Evolutionary conservation across 2,329 filamentous ascomycete genomes (phyloP), one percentile per base, ranked within the genome.

Genomic region (Botrytis cinerea): DNA sequence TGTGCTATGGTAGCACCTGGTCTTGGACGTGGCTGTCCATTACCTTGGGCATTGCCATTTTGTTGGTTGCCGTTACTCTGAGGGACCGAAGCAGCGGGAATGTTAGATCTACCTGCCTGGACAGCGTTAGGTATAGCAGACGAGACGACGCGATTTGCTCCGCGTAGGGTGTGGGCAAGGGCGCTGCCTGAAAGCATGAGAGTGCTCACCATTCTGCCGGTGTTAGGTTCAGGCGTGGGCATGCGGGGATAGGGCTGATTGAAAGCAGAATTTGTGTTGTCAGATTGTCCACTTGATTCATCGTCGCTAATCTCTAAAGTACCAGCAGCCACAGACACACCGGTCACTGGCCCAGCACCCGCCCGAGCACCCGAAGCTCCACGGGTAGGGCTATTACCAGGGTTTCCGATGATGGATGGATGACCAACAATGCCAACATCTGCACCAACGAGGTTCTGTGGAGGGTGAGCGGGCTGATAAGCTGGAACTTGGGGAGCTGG

Each of bases 81-180:
- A 54, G 7, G 25, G 1, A 1, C 25, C 9, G 18, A 40, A 54
- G 64, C 6, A 18, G 6, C 10, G 35, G 14, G 1, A 6, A 22
- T 16, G 0, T 10, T 54, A 8, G 9, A 2, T 8, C 22, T 14
- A 38, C 32, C 18, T 5, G 43, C 2, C 2, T 54, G 64, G 14
- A 1, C 6, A 54, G 25, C 14, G 64, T 68, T 40, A 10, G 9
- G 14, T 1, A 7, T 54, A 2, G 18, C 16, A 28, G 46, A 54
- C 28, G 64, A 40, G 25, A 25, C 22, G 12, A 6, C 32, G 20
- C 6, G 40, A 46, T 35, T 28, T 46, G 5, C 62, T 25, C 5
- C 6, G 1, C 18, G 2, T 64, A 16, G 4, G 4, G 22, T 12
- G 9, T 20, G 25, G 1, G 16, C 20, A 2, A 28, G 28, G 0